Percentiles rank a stretch among this genome's conserved stretches.
These are phyloP conservation scores for Amphirosellinia nigrospora DNA, from an alignment of 495 filamentous ascomycete species.

Conservation along the genomic window DNA sequence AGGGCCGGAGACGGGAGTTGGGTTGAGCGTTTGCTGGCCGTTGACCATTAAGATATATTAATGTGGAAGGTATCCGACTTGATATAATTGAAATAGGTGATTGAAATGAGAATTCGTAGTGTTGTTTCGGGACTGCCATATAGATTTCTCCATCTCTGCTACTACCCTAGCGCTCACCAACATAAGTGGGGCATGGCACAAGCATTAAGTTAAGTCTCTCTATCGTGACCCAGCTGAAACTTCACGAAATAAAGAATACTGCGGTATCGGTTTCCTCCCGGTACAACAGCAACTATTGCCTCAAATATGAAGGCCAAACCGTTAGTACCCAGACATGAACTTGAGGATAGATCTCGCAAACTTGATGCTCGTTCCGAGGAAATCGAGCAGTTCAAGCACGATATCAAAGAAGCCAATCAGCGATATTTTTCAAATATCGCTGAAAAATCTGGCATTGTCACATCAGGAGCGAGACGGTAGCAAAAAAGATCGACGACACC, in stretches of 20 bases:
- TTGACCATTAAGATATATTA: no score
- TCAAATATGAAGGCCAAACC: conserved; percentile 17
- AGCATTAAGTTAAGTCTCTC: conserved; percentile 7
- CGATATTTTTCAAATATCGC: conserved; percentile 11
- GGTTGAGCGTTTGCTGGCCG: no score
- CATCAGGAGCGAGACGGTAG: conserved; percentile 18
- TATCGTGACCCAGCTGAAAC: conserved; percentile 9
- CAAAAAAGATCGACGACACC: conserved; percentile 16
- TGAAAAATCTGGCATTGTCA: conserved; percentile 17
- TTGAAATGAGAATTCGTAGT: no score
- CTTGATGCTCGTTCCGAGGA: conserved; percentile 16
- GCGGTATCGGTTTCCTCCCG: conserved; percentile 8
- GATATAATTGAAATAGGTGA: no score
- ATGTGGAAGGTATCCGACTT: no score
- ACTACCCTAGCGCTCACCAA: conserved; percentile 9
- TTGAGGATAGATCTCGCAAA: conserved; percentile 14
- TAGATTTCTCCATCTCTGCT: not conserved
- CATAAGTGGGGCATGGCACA: conserved; percentile 2
- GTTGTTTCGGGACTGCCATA: no score
- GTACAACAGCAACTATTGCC: conserved; percentile 11
- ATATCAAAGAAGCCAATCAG: conserved; percentile 17
- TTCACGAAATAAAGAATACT: conserved; percentile 8
- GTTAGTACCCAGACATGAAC: conserved; percentile 16
- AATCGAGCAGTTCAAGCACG: conserved; percentile 17
- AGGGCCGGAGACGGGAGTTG: no score